Evolutionary conservation across 2,329 filamentous ascomycete genomes (phyloP), one percentile per base, ranked within the genome.

Genomic region (Phialophora expanda): DNA sequence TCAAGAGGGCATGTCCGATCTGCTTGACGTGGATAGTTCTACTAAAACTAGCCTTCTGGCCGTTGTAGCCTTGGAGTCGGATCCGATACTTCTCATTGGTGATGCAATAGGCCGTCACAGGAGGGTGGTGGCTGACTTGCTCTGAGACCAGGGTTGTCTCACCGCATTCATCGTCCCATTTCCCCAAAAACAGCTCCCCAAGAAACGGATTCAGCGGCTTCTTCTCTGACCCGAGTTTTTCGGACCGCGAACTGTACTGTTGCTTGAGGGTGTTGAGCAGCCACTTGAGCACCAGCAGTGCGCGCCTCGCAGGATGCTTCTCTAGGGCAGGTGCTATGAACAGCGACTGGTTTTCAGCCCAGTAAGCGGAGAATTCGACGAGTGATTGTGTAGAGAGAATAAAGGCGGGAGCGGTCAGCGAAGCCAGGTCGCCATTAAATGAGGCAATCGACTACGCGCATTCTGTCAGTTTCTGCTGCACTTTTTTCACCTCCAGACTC

Each of bases 191-290:
- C 38, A 98, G 85, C 82, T 99, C 94, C 64, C 94, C 94, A 41
- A 99, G 81, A 80, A 99, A 98, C 0, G 95, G 95, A 76, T 99
- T 98, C 66, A 99, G 81, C 2, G 94, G 94, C 83, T 98, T 99
- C 87, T 98, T 98, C 84, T 97, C 94, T 75, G 92, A 95, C 57
- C 92, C 93, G 70, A 88, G 79, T 77, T 89, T 88, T 76, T 97
- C 93, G 76, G 91, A 96, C 66, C 87, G 82, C 72, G 83, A 87
- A 72, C 84, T 86, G 76, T 90, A 90, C 77, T 93, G 90, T 78
- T 93, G 90, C 81, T 93, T 95, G 66, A 96, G 82, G 2, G 92
- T 96, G 74, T 88, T 91, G 65, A 96, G 79, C 79, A 96, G 95
- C 92, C 92, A 96, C 79, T 93, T 93, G 73, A 95, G 81, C n/a